Conservation (phyloP, 1,284 basidiomycete genomes). For the Caloboletus firmus region DNA sequence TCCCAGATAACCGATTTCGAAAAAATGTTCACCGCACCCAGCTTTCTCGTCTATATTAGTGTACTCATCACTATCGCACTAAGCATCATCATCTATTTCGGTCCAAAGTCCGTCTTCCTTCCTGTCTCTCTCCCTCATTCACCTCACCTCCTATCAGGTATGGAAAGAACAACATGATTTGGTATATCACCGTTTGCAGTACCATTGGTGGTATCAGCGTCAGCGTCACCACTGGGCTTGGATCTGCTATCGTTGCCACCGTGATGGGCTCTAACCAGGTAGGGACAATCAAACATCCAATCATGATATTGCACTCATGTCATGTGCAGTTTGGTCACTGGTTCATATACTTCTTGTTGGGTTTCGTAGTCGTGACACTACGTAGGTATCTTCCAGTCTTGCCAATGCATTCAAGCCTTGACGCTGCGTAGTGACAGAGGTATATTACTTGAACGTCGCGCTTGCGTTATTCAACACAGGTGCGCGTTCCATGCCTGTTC, state of each 20-base stretch:
- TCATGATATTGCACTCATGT: not conserved
- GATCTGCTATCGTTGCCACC: slow-evolving; percentile 85
- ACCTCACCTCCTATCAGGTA: slow-evolving; percentile 44
- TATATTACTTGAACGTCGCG: slow-evolving; percentile 96
- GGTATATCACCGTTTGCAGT: slow-evolving; percentile 93
- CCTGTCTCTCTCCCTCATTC: not conserved
- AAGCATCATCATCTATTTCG: slow-evolving; percentile 77
- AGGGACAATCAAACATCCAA: slow-evolving; percentile 15
- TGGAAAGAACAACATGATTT: slow-evolving; percentile 93
- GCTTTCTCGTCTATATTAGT: slow-evolving; percentile 80
- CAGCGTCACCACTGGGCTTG: slow-evolving; percentile 93
- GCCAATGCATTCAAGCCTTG: slow-evolving; percentile 21
- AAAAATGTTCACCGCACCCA: slow-evolving; percentile 80
- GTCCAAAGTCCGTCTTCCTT: slow-evolving; percentile 54
- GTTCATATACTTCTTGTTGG: slow-evolving; percentile 88
- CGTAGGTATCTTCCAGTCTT: slow-evolving; percentile 42
- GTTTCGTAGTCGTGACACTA: slow-evolving; percentile 83
- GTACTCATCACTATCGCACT: slow-evolving; percentile 64
- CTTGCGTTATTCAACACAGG: slow-evolving; percentile 94
- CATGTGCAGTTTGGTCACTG: slow-evolving; percentile 63
- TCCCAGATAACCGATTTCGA: slow-evolving; percentile 83
- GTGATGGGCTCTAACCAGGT: slow-evolving; percentile 87
- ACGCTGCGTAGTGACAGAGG: slow-evolving; percentile 68
- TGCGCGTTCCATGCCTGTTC: slow-evolving; percentile 33
- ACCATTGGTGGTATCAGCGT: slow-evolving; percentile 97